Base-by-base conservation (phyloP, 2,329 filamentous ascomycete genomes). In the Phialemoniopsis sp. region DNA sequence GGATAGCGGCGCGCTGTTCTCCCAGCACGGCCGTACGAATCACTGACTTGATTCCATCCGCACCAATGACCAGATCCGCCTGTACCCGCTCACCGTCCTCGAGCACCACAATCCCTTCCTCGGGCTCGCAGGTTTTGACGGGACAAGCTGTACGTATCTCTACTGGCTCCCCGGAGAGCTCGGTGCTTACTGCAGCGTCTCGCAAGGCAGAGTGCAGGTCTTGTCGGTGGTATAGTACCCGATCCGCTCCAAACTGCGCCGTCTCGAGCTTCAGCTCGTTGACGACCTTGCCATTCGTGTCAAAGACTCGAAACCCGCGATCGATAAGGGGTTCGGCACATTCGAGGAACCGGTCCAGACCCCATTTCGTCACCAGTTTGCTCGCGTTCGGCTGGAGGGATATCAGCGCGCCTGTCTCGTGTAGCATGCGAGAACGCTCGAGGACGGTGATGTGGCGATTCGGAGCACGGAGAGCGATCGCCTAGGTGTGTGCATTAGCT, bases 341-440 rank as follows among this genome's bases (percentile, higher is more conserved):
- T 5, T 50, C 39, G 3, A 63, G 52, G 8, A 56, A 47, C 15
- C 42, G 36, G 13, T 48, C 45, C 2, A 66, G 42, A 0, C 49
- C 50, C 58, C 59, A 65, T 36, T 31, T 36, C 8, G 52, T 34
- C 8, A 64, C 45, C 3, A 64, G 62, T 29, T 58, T 55, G 15
- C 56, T 57, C 1, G 64, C 64, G 46, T 68, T 67, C 1, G 64
- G 64, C 35, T 68, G 64, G 0, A 68, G 51, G 0, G 63, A 66
- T 14, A 67, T 63, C 8, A 62, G 55, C 2, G 64, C 64, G 3
- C 65, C 64, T 7, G 64, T 60, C 41, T 68, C 66, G 6, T 54
- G 54, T 12, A 53, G 51, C 42, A 55, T 47, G 28, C 45, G 48
- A 15, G 49, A 52, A 10, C 48, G 46, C 15, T 55, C 54, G 0